Evolutionary conservation across 208 protist species (phyloP).

Genomic region (Borovskyia barvae): DNA sequence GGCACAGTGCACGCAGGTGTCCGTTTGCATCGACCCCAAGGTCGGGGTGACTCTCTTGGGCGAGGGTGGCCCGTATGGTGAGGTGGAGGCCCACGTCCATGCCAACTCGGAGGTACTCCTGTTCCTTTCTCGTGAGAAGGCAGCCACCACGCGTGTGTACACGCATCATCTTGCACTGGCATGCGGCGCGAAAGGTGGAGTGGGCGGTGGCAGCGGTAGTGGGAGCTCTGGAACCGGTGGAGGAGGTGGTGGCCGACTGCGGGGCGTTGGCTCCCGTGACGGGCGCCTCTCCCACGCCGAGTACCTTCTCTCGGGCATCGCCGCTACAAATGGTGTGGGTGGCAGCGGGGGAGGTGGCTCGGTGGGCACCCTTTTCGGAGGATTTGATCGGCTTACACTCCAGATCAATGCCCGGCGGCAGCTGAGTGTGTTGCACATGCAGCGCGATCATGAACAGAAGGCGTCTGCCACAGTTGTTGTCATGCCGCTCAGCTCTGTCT

Average conservation of each 20-base stretch:
- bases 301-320: conserved; percentile 20
- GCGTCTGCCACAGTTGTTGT: conserved; percentile 74
- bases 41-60: conserved; percentile 54
- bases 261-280: conserved; percentile 27
- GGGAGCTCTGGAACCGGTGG: background rate
- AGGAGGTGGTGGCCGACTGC: background rate
- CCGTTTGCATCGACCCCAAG: conserved; percentile 30
- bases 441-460: conserved; percentile 54
- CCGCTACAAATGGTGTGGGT: background rate
- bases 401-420: conserved; percentile 69
- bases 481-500: conserved; percentile 38
- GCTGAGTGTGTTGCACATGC: conserved; percentile 72
- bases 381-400: conserved; percentile 75
- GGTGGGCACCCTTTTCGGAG: conserved; percentile 22
- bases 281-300: conserved; percentile 46
- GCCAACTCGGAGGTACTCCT: conserved; percentile 44
- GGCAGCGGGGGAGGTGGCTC: conserved; percentile 7
- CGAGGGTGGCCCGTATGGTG: conserved; percentile 50
- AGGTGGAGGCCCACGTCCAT: conserved; percentile 41
- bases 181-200: conserved; percentile 35
- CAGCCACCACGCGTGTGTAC: conserved; percentile 50
- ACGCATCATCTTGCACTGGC: conserved; percentile 65
- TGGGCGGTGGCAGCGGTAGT: conserved; percentile 6
- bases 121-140: conserved; percentile 18
- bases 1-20: conserved; percentile 57